phyloP scores from a whole-genome alignment of 495 filamentous ascomycete species.

The Aspergillus panamensis region DNA sequence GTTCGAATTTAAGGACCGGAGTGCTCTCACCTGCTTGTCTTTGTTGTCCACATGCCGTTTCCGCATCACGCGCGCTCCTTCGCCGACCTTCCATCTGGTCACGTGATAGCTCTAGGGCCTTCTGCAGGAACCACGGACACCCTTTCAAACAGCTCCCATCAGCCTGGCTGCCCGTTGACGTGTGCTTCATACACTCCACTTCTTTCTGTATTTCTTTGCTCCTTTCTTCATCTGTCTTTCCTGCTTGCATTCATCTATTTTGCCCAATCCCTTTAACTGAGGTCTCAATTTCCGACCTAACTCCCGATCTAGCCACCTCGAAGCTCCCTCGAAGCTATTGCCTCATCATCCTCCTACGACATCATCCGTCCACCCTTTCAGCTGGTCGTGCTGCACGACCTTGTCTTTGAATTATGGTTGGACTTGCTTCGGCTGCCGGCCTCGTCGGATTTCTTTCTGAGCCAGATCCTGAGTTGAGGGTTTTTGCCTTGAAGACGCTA shows the following conservation, averaged over 20 bases:
- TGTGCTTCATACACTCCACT: conserved; percentile 36
- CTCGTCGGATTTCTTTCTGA: conserved; percentile 95
- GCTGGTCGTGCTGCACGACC: conserved; percentile 11
- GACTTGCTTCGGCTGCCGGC: conserved; percentile 88
- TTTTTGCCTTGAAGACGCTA: conserved; percentile 89
- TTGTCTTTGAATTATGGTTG: conserved; percentile 63
- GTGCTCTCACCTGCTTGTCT: not conserved
- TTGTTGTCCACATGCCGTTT: conserved; percentile 13
- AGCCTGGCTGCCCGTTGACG: conserved; percentile 40
- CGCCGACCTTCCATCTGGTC: conserved; percentile 11
- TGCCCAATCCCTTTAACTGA: conserved; percentile 12
- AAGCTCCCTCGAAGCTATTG: conserved; percentile 40
- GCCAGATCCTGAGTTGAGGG: conserved; percentile 84
- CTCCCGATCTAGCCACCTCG: conserved; percentile 24
- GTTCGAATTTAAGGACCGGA: not conserved
- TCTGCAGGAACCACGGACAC: conserved; percentile 26
- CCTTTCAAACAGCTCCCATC: conserved; percentile 26
- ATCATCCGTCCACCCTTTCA: conserved; percentile 21
- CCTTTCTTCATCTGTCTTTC: conserved; percentile 19
- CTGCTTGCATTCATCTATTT: conserved; percentile 14
- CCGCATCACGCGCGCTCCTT: conserved; percentile 12
- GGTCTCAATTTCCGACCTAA: not conserved
- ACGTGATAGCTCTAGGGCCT: conserved; percentile 26
- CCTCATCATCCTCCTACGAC: conserved; percentile 33
- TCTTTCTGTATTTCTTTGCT: conserved; percentile 19